Base-by-base conservation (phyloP, 192 early-diverging fungal species). In the Rhizophagus clarus region DNA sequence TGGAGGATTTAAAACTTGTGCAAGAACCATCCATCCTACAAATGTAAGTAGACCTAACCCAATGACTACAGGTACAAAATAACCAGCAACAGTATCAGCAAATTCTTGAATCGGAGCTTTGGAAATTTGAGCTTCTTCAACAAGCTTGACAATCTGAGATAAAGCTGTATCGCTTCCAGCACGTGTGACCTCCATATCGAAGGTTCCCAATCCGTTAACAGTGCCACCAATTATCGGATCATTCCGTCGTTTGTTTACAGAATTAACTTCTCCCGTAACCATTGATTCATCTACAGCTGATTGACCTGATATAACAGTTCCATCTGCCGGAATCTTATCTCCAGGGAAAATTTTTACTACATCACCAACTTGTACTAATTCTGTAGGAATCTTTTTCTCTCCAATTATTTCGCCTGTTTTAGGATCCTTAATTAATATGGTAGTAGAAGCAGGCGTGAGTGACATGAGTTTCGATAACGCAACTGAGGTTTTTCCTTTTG, bases 51-150 rank as follows among this genome's bases (percentile, higher is more conserved):
- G 31, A 3, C 92, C 92, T 22, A 97, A 84, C 1, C 85, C 22
- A 79, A 99, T 89, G 9, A 99, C 94, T 0, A 83, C 79, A 1
- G 98, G 98, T 1, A 96, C 97, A 93, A 99, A 99, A 77, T 93
- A 93, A 15, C 92, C 93, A 14, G 98, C 93, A 4, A 99, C 90
- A 20, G 84, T 84, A 83, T 98, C 97, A 1, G 97, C 96, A 62
- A 95, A 90, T 15, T 90, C 94, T 87, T 99, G 98, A 81, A 98
- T 98, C 5, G 96, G 98, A 11, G 97, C 96, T 85, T 97, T 97
- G 26, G 92, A 91, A 1, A 94, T 95, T 85, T 99, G 98, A 9
- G 97, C 97, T 32, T 94, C 95, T 83, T 94, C 93, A 14, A 99
- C 97, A 47, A 99, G 87, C 72, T 93, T 91, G 15, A 98, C 94